These are phyloP conservation scores for Hyphopichia khmerensis DNA, from an alignment of 1,139 yeast species.

Conservation along the genomic window DNA sequence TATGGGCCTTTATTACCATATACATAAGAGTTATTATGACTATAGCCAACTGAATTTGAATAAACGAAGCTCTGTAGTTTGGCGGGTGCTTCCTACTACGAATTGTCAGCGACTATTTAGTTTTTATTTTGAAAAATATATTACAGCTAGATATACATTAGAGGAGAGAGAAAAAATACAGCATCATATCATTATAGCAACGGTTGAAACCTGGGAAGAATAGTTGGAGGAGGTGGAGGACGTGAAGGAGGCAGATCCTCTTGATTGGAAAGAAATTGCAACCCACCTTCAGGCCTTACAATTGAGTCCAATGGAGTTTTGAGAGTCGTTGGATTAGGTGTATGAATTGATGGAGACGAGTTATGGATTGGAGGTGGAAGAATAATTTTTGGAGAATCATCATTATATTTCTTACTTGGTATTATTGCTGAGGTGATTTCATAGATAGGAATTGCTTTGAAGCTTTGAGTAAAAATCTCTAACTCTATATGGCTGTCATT, in stretches of 20 bases:
- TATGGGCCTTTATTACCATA: neutral
- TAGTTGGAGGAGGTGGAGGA: constrained; percentile 17
- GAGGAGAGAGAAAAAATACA: neutral
- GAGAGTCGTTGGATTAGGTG: constrained; percentile 11
- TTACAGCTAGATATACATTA: too few species aligned
- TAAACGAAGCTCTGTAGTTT: too few species aligned
- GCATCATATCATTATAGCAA: constrained; percentile 18
- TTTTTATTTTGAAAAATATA: too few species aligned
- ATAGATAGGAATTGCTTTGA: constrained; percentile 34
- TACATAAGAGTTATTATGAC: too few species aligned
- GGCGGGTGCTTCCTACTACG: too few species aligned
- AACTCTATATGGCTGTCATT: constrained; percentile 29
- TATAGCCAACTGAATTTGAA: too few species aligned
- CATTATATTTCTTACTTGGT: constrained; percentile 14
- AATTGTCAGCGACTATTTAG: too few species aligned
- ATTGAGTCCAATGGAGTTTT: constrained; percentile 37
- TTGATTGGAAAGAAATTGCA: constrained; percentile 10
- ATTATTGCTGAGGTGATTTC: constrained; percentile 34
- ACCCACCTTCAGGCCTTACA: constrained; percentile 15
- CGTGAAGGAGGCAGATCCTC: constrained; percentile 20
- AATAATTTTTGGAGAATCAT: constrained; percentile 21
- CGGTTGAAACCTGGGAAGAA: constrained; percentile 40
- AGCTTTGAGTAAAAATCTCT: constrained; percentile 34
- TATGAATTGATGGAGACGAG: constrained; percentile 9
- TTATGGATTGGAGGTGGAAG: constrained; percentile 33